Evolutionary conservation across 768 basidiomycete genomes (phyloP), one percentile per base, ranked within the genome.

Genomic region (Rhizopogon vulgaris): DNA sequence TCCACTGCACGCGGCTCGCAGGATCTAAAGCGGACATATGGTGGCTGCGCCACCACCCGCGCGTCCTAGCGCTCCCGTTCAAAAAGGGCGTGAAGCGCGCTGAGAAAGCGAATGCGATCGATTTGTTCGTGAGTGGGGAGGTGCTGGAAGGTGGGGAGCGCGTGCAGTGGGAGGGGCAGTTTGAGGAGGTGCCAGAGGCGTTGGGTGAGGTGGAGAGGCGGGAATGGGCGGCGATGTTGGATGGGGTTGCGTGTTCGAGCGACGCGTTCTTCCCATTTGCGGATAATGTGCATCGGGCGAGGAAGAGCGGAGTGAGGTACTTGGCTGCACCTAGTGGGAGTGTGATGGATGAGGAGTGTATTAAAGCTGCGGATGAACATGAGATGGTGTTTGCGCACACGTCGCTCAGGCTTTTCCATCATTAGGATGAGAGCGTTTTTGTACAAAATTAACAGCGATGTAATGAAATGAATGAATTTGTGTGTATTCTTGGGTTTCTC

Each of bases 261-360:
- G 96, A 99, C 59, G 96, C 95, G 47, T 99, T 99, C 80, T 98
- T 98, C 93, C 96, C 96, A 15, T 98, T 98, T 83, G 81, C 95
- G 11, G 96, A 99, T 65, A 99, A 98, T 60, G 95, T 99, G 32
- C 90, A 97, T 66, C 78, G 96, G 41, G 90, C 92, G 47, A 78
- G 80, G 69, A 86, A 89, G 77, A 94, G 92, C 55, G 96, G 96
- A 0, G 94, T 93, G 45, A 82, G 73, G 64, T 97, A 96, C 69
- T 77, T 99, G 42, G 93, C 92, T 24, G 93, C 94, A 6, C 87
- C 90, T 2, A 82, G 85, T 46, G 96, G 96, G 43, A 94, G 90
- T 59, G 93, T 99, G 54, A 98, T 98, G 95, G 96, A 99, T 63
- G 83, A 70, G 41, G 95, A 94, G 68, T 95, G 96, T 63, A 85